Conservation (phyloP, 2,329 filamentous ascomycete genomes). For the Sordariomycetes sp. region DNA sequence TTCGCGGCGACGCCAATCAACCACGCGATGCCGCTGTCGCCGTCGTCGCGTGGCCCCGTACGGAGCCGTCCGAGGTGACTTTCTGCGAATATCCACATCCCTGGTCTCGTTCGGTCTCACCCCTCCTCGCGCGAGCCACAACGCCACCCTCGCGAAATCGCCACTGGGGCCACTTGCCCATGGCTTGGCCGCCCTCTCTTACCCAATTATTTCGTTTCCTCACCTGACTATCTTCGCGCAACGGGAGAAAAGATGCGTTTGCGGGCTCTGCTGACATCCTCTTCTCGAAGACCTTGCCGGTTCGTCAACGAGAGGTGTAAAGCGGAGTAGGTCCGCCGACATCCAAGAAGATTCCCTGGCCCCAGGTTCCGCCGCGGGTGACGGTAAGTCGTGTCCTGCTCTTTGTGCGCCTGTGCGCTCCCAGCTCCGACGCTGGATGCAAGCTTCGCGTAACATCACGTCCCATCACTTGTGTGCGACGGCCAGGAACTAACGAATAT, state of each 20-base stretch:
- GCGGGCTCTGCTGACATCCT: constrained; percentile 2
- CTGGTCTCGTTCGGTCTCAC: background rate
- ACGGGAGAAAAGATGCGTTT: background rate
- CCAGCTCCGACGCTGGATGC: background rate
- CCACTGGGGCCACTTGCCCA: background rate
- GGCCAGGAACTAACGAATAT: constrained; percentile 14
- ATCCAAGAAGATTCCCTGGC: constrained; percentile 3
- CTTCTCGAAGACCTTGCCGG: constrained; percentile 33
- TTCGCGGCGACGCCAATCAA: background rate
- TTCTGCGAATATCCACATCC: background rate
- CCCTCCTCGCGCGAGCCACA: background rate
- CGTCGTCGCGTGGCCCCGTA: background rate
- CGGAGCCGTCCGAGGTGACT: background rate
- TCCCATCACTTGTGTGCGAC: background rate
- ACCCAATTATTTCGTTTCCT: constrained; percentile 5
- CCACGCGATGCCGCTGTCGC: background rate
- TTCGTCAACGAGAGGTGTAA: constrained; percentile 56
- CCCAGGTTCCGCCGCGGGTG: constrained; percentile 44
- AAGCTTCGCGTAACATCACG: constrained; percentile 1
- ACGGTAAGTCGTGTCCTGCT: constrained; percentile 53
- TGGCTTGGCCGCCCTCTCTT: background rate
- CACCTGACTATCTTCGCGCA: background rate
- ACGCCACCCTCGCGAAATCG: background rate
- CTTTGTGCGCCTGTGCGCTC: constrained; percentile 16
- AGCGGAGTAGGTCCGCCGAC: constrained; percentile 70